Conservation (phyloP, 371 early-diverging fungal genomes). For the Syncephalastrum monosporum region DNA sequence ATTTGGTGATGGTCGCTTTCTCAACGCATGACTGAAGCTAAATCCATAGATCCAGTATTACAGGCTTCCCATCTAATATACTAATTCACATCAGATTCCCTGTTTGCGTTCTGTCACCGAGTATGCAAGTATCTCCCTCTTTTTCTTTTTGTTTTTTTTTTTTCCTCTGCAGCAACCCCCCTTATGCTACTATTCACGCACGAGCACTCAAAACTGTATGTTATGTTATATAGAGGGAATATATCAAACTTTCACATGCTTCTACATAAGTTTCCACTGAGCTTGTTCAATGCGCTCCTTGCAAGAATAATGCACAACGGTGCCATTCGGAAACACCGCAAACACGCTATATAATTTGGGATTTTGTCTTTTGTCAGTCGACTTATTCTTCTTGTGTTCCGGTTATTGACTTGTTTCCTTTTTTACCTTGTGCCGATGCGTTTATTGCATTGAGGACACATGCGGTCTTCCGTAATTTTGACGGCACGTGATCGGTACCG, state of each 20-base stretch:
- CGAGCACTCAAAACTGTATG: neutral
- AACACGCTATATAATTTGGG: conserved; percentile 53
- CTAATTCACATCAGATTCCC: too few species aligned
- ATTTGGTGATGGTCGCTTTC: too few species aligned
- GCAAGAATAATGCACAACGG: conserved; percentile 79
- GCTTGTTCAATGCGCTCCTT: conserved; percentile 62
- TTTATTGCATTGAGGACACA: conserved; percentile 82
- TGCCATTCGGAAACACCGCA: conserved; percentile 73
- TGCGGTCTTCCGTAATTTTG: conserved; percentile 73
- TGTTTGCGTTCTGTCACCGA: too few species aligned
- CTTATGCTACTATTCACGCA: neutral
- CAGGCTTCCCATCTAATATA: too few species aligned
- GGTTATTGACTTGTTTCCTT: neutral
- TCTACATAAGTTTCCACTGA: conserved; percentile 42
- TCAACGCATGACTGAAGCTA: too few species aligned
- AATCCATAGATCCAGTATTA: too few species aligned
- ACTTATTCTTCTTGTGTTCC: neutral
- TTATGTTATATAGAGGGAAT: conserved; percentile 4
- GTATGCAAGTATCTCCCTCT: too few species aligned
- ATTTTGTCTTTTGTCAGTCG: neutral
- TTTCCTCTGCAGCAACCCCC: neutral
- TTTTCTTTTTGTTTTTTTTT: neutral
- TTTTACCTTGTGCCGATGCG: conserved; percentile 74
- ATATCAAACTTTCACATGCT: neutral
- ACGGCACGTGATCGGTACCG: conserved; percentile 66